Evolutionary conservation across 2,329 filamentous ascomycete genomes (phyloP).

Genomic region (Nigrospora oryzae): DNA sequence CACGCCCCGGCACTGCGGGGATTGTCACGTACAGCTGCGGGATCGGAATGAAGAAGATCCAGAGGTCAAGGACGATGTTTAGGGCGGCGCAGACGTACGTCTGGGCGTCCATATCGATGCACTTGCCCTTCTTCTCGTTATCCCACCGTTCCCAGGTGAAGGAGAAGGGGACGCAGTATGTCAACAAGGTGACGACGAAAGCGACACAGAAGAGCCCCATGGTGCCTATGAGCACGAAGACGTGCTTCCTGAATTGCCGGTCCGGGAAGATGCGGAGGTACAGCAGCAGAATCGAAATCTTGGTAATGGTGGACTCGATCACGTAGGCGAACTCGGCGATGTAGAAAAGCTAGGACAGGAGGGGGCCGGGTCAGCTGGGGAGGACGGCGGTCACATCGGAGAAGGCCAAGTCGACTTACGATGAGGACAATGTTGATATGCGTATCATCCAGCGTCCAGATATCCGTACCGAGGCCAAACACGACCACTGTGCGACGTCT

Average conservation of each 20-base stretch:
- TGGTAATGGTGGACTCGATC: slow-evolving; percentile 5
- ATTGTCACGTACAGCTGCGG: slow-evolving; percentile 5
- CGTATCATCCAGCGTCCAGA: slow-evolving; percentile 9
- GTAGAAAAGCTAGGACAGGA: slow-evolving; percentile 4
- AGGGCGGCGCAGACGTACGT: slow-evolving; percentile 3
- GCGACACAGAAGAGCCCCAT: slow-evolving; percentile 9
- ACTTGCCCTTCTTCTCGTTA: slow-evolving; percentile 6
- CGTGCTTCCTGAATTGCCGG: slow-evolving; percentile 3
- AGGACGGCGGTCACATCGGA: too few relatives aligned
- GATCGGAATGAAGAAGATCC: slow-evolving; percentile 6
- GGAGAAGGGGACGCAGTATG: slow-evolving; percentile 10
- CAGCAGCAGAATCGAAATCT: slow-evolving; percentile 5
- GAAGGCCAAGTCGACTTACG: slow-evolving; percentile 3
- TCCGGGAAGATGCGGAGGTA: slow-evolving; percentile 7
- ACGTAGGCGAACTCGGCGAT: slow-evolving; percentile 7
- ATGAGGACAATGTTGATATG: slow-evolving; percentile 9
- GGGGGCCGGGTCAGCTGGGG: too few relatives aligned
- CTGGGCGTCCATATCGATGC: slow-evolving; percentile 5
- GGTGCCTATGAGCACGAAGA: slow-evolving; percentile 6
- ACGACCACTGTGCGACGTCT: slow-evolving; percentile 9
- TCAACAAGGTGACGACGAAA: slow-evolving; percentile 9
- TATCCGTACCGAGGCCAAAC: slow-evolving; percentile 11
- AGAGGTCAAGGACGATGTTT: slow-evolving; percentile 6
- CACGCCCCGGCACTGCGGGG: not conserved
- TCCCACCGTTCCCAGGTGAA: slow-evolving; percentile 12